A percentile compares a stretch with the other conserved stretches of the same genome.
Evolutionary conservation across 331 rosid genomes (phyloP).

Genomic region (Acacia pycnantha): DNA sequence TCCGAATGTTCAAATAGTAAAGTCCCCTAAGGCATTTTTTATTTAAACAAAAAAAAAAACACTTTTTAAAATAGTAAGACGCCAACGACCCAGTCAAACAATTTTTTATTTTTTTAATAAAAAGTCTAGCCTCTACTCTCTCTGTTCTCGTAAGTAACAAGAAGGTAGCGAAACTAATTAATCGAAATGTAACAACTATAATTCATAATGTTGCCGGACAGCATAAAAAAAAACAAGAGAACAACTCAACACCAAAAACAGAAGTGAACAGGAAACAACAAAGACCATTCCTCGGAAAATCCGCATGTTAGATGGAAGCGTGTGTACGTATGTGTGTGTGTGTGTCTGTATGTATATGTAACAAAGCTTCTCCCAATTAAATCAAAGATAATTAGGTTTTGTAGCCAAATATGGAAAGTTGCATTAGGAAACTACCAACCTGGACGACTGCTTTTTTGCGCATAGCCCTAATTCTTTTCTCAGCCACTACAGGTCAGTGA

Average conservation of each 20-base stretch:
- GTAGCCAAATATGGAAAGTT: not conserved
- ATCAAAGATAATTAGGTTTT: not conserved
- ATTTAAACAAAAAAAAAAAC: no score
- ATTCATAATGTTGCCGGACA: not conserved
- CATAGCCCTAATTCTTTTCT: not conserved
- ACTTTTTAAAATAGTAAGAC: no score
- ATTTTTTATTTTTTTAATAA: no score
- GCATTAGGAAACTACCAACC: not conserved
- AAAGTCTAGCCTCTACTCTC: no score
- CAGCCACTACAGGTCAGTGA: not conserved
- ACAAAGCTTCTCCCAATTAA: not conserved
- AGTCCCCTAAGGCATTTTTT: no score
- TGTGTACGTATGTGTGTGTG: not conserved
- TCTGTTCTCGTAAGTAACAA: no score
- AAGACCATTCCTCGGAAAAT: not conserved
- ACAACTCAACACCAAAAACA: no score
- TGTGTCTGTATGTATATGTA: no score
- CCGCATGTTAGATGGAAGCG: not conserved
- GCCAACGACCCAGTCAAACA: no score
- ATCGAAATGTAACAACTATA: no score
- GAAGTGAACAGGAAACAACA: not conserved
- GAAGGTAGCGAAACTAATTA: not conserved
- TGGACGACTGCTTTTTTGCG: not conserved
- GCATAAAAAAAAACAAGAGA: not conserved
- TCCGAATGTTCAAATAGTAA: no score